Evolutionary conservation across 257 asterid species (phyloP).

Genomic region (Penstemon davidsonii): DNA sequence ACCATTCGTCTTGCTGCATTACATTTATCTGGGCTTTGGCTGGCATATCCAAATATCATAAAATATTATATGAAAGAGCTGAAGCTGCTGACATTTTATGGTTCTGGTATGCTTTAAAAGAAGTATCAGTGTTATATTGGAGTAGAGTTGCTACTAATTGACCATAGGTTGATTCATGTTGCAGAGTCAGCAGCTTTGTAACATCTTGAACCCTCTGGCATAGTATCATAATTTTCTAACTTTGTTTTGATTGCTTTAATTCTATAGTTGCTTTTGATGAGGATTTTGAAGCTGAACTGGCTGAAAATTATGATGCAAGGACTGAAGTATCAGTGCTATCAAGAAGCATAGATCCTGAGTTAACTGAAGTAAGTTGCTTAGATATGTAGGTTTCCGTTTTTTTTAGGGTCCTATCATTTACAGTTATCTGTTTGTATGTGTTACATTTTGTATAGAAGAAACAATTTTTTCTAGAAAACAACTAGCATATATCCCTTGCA

Average conservation of each 20-base stretch:
- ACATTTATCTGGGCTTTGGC: constrained; percentile 93
- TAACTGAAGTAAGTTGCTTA: constrained; percentile 67
- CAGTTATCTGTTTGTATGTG: neutral
- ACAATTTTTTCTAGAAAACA: neutral
- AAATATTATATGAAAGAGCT: constrained; percentile 79
- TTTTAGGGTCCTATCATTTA: neutral
- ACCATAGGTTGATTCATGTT: constrained; percentile 19
- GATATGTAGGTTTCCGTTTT: neutral
- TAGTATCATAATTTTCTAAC: constrained; percentile 15
- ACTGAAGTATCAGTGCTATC: constrained; percentile 70
- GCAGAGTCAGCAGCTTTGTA: constrained; percentile 17
- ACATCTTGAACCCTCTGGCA: constrained; percentile 14
- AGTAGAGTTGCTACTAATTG: constrained; percentile 15
- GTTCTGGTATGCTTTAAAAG: constrained; percentile 63
- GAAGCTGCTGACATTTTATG: constrained; percentile 79
- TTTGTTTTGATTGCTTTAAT: constrained; percentile 19
- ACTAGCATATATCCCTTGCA: neutral
- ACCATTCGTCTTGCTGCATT: constrained; percentile 90
- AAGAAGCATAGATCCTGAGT: constrained; percentile 78
- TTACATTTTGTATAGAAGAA: neutral
- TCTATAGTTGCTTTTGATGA: constrained; percentile 90
- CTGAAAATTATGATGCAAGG: constrained; percentile 83
- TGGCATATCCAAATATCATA: constrained; percentile 63
- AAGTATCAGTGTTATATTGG: constrained; percentile 5
- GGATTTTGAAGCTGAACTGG: constrained; percentile 90